Conservation (phyloP, 1,284 basidiomycete species). For the Leccinum cinnamomeum region DNA sequence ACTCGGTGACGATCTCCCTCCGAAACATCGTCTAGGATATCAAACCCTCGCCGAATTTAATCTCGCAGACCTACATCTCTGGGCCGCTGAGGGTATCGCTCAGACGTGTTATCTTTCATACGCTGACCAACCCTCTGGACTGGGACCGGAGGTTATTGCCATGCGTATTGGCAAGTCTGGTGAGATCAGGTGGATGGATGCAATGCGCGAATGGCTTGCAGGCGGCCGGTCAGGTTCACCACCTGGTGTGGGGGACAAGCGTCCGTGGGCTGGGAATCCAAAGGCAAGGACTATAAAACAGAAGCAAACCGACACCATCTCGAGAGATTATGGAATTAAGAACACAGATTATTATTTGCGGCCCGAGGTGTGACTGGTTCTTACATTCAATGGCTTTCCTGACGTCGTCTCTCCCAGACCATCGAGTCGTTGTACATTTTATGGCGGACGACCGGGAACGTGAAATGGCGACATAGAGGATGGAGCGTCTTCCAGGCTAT, state of each 20-base stretch:
- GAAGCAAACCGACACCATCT: slow-evolving; percentile 27
- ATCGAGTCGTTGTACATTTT: slow-evolving; percentile 69
- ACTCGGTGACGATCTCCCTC: slow-evolving; percentile 40
- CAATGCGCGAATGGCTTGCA: slow-evolving; percentile 51
- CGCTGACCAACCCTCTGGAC: slow-evolving; percentile 57
- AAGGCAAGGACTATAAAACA: slow-evolving; percentile 21
- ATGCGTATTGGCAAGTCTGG: slow-evolving; percentile 39
- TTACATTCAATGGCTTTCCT: not conserved
- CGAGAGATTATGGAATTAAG: slow-evolving; percentile 42
- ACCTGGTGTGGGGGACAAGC: slow-evolving; percentile 51
- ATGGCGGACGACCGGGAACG: slow-evolving; percentile 69
- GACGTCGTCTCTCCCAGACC: slow-evolving; percentile 42
- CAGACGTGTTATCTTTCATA: slow-evolving; percentile 68
- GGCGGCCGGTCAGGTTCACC: slow-evolving; percentile 44
- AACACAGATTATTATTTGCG: slow-evolving; percentile 53
- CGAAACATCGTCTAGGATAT: slow-evolving; percentile 38
- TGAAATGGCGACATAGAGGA: slow-evolving; percentile 72
- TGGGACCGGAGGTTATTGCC: slow-evolving; percentile 59
- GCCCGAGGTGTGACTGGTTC: slow-evolving; percentile 54
- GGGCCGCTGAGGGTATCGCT: slow-evolving; percentile 68
- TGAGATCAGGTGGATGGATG: slow-evolving; percentile 51
- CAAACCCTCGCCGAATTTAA: slow-evolving; percentile 40
- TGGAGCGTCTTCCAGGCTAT: slow-evolving; percentile 77
- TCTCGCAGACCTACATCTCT: slow-evolving; percentile 55
- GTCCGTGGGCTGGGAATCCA: slow-evolving; percentile 30